These are phyloP conservation scores for Vitis hybrid DNA, from an alignment of 177 flowering plant species.

Conservation along the genomic window DNA sequence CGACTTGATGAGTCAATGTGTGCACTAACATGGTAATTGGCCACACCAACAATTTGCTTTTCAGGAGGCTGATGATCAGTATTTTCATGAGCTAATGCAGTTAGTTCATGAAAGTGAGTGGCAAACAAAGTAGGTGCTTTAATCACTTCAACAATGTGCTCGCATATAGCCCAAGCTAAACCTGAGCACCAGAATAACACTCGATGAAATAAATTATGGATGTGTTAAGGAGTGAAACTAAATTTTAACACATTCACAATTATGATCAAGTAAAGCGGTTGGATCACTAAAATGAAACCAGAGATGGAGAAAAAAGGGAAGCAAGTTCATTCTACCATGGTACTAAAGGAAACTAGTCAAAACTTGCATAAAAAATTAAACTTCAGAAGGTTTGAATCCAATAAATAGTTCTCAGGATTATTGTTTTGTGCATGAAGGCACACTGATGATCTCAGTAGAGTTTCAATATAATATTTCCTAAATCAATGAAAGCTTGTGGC, in stretches of 20 bases:
- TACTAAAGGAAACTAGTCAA: too few relatives aligned
- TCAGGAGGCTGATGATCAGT: conserved; percentile 26
- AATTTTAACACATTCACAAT: neutral
- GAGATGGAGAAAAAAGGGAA: neutral
- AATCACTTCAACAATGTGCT: conserved; percentile 82
- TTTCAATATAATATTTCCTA: too few relatives aligned
- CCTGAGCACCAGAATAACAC: conserved; percentile 45
- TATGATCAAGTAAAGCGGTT: neutral
- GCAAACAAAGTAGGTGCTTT: conserved; percentile 96
- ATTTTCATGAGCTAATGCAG: conserved; percentile 76
- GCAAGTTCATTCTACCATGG: neutral
- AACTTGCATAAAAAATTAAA: too few relatives aligned
- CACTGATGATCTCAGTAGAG: too few relatives aligned
- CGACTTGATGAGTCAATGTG: conserved; percentile 87
- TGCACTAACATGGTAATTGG: conserved; percentile 96
- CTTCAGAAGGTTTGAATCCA: too few relatives aligned
- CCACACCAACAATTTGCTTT: conserved; percentile 59
- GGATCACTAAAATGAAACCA: neutral
- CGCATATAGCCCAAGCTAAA: conserved; percentile 98
- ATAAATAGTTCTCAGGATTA: too few relatives aligned
- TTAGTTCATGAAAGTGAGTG: conserved; percentile 96
- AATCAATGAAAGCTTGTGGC: too few relatives aligned
- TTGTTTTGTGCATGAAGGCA: too few relatives aligned
- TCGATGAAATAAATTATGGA: neutral
- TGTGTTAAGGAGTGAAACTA: neutral